phyloP scores from a whole-genome alignment of 495 filamentous ascomycete species.

The Lasiosphaeria hispida region DNA sequence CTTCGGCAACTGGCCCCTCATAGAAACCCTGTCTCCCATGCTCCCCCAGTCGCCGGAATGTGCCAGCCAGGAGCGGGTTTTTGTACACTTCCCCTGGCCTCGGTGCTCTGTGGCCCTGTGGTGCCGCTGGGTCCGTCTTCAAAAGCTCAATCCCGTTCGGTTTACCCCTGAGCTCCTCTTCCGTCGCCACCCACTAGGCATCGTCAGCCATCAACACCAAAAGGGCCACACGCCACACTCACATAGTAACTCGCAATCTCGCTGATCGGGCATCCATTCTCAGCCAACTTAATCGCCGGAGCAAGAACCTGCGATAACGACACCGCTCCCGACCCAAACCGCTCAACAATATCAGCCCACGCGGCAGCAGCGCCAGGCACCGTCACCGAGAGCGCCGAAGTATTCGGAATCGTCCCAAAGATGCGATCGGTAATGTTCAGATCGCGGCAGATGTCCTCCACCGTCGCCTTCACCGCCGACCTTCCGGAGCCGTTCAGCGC shows the following conservation, averaged over 20 bases:
- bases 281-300: slow-evolving; percentile 72
- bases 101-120: slow-evolving; percentile 59
- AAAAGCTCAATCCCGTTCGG: slow-evolving; percentile 72
- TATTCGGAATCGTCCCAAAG: slow-evolving; percentile 57
- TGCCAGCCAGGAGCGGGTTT: slow-evolving; percentile 67
- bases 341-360: slow-evolving; percentile 79
- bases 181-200: slow-evolving; percentile 61
- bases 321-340: slow-evolving; percentile 74
- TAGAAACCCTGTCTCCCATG: slow-evolving; percentile 81
- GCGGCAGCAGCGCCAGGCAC: slow-evolving; percentile 78
- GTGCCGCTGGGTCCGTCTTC: slow-evolving; percentile 57
- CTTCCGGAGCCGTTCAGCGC: slow-evolving; percentile 79
- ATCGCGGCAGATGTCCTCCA: slow-evolving; percentile 61
- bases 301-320: slow-evolving; percentile 65
- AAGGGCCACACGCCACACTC: slow-evolving; percentile 2
- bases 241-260: slow-evolving; percentile 65
- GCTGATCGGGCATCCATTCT: slow-evolving; percentile 76
- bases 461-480: slow-evolving; percentile 54
- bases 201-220: not conserved
- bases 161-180: slow-evolving; percentile 53
- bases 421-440: slow-evolving; percentile 54
- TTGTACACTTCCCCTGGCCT: slow-evolving; percentile 69
- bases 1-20: slow-evolving; percentile 67
- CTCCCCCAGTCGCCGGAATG: slow-evolving; percentile 64
- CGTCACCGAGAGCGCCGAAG: slow-evolving; percentile 66